These are phyloP conservation scores for Tricholoma sp. DNA, from an alignment of 768 basidiomycete genomes.

Conservation along the genomic window DNA sequence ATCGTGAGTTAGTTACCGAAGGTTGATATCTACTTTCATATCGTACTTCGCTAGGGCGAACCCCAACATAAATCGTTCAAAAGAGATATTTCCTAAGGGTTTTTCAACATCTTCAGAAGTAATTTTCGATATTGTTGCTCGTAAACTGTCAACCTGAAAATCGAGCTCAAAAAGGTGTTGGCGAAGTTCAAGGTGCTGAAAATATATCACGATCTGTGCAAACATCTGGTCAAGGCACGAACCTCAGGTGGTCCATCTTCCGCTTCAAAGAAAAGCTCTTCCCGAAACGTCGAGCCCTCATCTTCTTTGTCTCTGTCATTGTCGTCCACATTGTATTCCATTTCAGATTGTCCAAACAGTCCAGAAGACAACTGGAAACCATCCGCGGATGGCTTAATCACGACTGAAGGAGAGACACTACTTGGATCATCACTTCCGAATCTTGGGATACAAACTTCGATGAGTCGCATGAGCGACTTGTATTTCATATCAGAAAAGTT, in stretches of 20 bases:
- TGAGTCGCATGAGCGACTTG: conserved; percentile 84
- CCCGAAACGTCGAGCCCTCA: conserved; percentile 19
- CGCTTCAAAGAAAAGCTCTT: conserved; percentile 70
- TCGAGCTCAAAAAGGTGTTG: conserved; percentile 76
- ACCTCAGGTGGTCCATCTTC: conserved; percentile 57
- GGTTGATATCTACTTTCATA: conserved; percentile 79
- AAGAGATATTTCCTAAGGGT: conserved; percentile 69
- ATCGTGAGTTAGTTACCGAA: conserved; percentile 46
- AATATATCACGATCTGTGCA: background rate
- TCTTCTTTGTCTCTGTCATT: conserved; percentile 40
- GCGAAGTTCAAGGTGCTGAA: conserved; percentile 36
- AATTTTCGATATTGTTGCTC: conserved; percentile 75
- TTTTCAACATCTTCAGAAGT: conserved; percentile 57
- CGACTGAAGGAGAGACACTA: conserved; percentile 12
- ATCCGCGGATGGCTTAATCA: conserved; percentile 21
- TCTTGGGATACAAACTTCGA: conserved; percentile 86
- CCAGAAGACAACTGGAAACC: conserved; percentile 48
- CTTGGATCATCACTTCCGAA: conserved; percentile 47
- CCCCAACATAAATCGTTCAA: conserved; percentile 72
- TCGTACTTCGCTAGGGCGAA: conserved; percentile 79
- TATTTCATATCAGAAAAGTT: conserved; percentile 92
- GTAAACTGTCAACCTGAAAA: conserved; percentile 81
- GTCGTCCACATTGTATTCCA: conserved; percentile 69
- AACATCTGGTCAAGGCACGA: conserved; percentile 12
- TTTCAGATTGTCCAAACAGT: conserved; percentile 47